Base-by-base conservation (phyloP, 495 filamentous ascomycete species). In the Podospora didyma region DNA sequence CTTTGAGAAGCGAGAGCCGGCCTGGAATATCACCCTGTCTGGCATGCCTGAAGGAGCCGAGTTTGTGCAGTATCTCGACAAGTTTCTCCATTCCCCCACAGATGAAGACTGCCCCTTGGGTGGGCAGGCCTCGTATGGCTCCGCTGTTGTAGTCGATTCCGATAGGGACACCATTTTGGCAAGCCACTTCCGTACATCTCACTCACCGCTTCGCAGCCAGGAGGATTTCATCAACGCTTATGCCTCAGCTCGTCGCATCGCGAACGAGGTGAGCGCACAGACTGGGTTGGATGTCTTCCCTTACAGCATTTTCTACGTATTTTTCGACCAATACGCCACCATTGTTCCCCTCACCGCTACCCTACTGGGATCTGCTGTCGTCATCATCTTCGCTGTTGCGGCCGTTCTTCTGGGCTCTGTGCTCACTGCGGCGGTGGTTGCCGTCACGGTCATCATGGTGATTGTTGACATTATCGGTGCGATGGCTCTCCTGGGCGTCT, bases 251-350 rank as follows among this genome's bases (percentile, higher is more conserved):
- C 88, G 94, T 28, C 89, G 94, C 58, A 98, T 98, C 58, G 86
- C 94, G 1, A 71, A 81, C 51, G 83, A 81, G 16, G 81, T 97
- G 50, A 87, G 79, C 20, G 70, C 79, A 42, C 80, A 75, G 49
- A 89, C 90, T 12, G 79, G 81, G 9, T 83, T 90, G 45, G 80
- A 87, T 22, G 85, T 97, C 50, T 98, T 97, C 79, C 92, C 94
- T 0, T 98, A 98, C 70, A 90, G 87, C 42, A 87, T 97, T 62
- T 92, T 94, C 68, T 98, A 98, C 75, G 92, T 98, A 62, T 98
- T 97, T 81, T 97, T 98, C 68, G 93, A 98, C 73, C 94, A 97
- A 67, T 98, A 98, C 69, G 79, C 89, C 2, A 80, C 82, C 54
- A 97, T 98, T 60, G 85, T 94, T 31, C 78, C 73, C 23, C 80